Base-by-base conservation (phyloP, 768 basidiomycete species). In the Auriscalpium orientale region DNA sequence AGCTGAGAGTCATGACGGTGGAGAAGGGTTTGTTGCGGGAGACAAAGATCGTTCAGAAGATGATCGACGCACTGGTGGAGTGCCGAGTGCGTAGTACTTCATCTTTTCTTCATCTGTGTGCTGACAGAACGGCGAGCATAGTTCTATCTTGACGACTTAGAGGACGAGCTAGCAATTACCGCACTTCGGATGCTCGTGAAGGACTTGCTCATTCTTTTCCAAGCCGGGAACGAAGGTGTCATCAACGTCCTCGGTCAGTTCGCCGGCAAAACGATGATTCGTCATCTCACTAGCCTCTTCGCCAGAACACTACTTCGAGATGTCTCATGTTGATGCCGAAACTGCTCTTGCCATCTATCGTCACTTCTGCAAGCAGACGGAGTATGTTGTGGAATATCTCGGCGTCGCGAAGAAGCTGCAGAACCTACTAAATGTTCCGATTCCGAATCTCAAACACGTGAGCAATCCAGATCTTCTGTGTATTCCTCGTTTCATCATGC, bases 1-100 rank as follows among this genome's bases (percentile, higher is more conserved):
- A 97, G 65, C 72, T 99, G 62, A 78, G 95, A 57, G 79, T 85
- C 33, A 87, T 99, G 83, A 87, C 91, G 0, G 95, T 98, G 21
- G 97, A 99, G 70, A 98, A 98, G 69, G 97, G 97, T 3, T 70
- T 98, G 46, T 70, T 99, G 49, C 79, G 94, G 58, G 97, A 99
- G 72, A 95, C 93, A 2, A 89, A 85, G 70, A 81, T 83, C 28
- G 92, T 98, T 1, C 95, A 98, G 71, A 79, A 76, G 63, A 87
- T 93, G 83, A 85, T 98, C 64, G 92, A 95, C 67, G 68, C 87
- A 1, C 73, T 98, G 60, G 80, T 94, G 35, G 89, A 91, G 68
- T 93, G 93, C 69, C 80, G 89, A 68, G 93, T 95, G 67, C 64
- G 91, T 76, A 18, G n/a, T 34, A 47, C 38, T 33, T 44, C 51